These are phyloP conservation scores for Fusarium sp. DNA, from an alignment of 2,329 filamentous ascomycete genomes.

Conservation along the genomic window DNA sequence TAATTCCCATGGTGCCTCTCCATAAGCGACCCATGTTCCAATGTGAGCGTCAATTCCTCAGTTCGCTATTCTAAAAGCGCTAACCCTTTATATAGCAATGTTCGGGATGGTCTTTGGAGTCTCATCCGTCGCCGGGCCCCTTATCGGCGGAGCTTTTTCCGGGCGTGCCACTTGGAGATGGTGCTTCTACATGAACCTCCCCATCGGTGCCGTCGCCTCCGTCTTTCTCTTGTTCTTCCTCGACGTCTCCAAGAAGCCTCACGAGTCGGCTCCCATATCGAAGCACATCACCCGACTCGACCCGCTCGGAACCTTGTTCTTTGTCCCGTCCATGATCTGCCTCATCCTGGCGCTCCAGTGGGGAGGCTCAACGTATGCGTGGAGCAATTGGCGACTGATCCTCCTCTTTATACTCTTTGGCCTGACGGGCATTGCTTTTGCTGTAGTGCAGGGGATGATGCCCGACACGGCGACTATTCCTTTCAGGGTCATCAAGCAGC, in stretches of 20 bases:
- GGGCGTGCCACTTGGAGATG: constrained; percentile 66
- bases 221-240: constrained; percentile 66
- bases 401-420: constrained; percentile 68
- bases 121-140: constrained; percentile 67
- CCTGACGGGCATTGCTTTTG: constrained; percentile 63
- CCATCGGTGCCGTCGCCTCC: constrained; percentile 68
- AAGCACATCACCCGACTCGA: constrained; percentile 69
- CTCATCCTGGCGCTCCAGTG: constrained; percentile 76
- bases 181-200: constrained; percentile 74
- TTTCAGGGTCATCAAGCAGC: constrained; percentile 67
- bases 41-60: constrained; percentile 48
- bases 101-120: constrained; percentile 72
- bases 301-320: constrained; percentile 72
- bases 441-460: constrained; percentile 66
- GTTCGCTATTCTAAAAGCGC: neutral
- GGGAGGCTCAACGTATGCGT: constrained; percentile 70
- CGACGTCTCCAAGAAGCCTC: constrained; percentile 56
- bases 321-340: constrained; percentile 72
- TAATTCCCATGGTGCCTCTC: constrained; percentile 72
- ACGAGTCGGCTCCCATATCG: constrained; percentile 51
- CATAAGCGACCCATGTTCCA: constrained; percentile 73
- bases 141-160: constrained; percentile 70
- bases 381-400: constrained; percentile 68
- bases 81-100: constrained; percentile 54
- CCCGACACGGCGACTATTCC: constrained; percentile 72